Percentiles rank a stretch among this genome's conserved stretches.
Conservation (phyloP, 75 land plant genomes). For the Ceratopteris richardii region DNA sequence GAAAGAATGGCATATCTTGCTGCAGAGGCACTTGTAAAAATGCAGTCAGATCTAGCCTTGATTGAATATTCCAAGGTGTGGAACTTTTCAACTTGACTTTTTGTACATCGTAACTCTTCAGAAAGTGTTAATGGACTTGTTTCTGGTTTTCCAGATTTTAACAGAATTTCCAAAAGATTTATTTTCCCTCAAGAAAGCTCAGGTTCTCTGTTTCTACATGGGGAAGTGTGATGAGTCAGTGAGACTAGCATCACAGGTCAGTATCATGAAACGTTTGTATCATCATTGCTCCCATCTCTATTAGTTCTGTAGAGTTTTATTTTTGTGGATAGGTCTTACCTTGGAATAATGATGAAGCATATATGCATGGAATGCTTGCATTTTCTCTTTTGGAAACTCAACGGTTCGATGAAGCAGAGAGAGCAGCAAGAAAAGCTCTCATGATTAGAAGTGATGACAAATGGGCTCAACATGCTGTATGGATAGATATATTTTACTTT, state of each 20-base stretch:
- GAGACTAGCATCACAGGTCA: constrained; percentile 58
- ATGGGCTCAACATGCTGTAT: constrained; percentile 91
- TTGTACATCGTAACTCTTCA: background rate
- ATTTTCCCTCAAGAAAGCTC: constrained; percentile 74
- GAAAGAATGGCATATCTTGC: constrained; percentile 65
- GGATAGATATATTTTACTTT: constrained; percentile 8
- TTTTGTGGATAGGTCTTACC: constrained; percentile 45
- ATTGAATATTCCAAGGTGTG: constrained; percentile 58
- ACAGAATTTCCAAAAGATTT: constrained; percentile 72
- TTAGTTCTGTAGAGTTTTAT: background rate
- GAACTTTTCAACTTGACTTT: background rate
- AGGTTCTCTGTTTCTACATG: constrained; percentile 75
- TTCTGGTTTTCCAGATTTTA: constrained; percentile 45
- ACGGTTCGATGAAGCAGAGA: constrained; percentile 65
- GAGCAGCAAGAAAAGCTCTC: constrained; percentile 69
- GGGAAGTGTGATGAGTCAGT: constrained; percentile 65
- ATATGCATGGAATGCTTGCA: constrained; percentile 89
- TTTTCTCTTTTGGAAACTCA: constrained; percentile 83
- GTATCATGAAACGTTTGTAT: background rate
- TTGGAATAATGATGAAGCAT: constrained; percentile 44
- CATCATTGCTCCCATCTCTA: background rate
- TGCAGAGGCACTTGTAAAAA: constrained; percentile 34
- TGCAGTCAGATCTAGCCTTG: constrained; percentile 45
- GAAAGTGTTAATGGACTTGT: background rate
- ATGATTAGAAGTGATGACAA: constrained; percentile 52